Evolutionary conservation across 495 filamentous ascomycete species (phyloP), one percentile per base, ranked within the genome.

Genomic region (Podospora didyma): DNA sequence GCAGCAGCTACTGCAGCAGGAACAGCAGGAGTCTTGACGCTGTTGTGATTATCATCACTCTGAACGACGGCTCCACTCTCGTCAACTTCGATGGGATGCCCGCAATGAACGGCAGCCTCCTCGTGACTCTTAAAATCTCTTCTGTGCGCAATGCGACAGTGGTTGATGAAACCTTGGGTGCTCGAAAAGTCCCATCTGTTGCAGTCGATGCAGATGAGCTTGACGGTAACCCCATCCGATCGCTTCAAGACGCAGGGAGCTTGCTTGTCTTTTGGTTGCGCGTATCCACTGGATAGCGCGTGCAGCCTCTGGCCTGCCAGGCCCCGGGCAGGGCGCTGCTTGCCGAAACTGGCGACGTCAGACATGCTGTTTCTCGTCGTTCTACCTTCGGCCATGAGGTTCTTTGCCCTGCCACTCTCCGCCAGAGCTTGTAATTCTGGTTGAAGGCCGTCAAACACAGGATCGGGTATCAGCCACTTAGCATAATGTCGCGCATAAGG

Each of bases 161-260:
- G 94, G 62, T 98, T 98, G 75, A 98, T 93, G 66, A 98, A 97
- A 2, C 94, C 94, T 69, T 98, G 94, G 1, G 90, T 90, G 70
- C 91, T 96, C 45, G 88, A 91, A 69, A 97, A 97, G 67, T 97
- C 88, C 72, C 87, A 87, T 53, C 90, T 78, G 42, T 89, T 82
- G 65, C 94, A 98, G 66, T 94, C 88, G 49, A 92, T 77, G 73
- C 94, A 98, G 49, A 93, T 84, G 46, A 97, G 80, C 71, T 95
- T 95, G 54, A 83, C 80, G 14, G 72, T 78, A 62, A 79, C 70
- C 49, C 80, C 80, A 61, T 83, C 79, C 17, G 73, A 72, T 24
- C 78, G 73, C 65, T 78, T 82, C 62, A 82, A 56, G 52, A 77
- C 63, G 53, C 78, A 82, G 26, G 79, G 79, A 6, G 76, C 73